These are phyloP conservation scores for Proliferodiscus dingleyae DNA, from an alignment of 2,329 filamentous ascomycete genomes.

Conservation along the genomic window DNA sequence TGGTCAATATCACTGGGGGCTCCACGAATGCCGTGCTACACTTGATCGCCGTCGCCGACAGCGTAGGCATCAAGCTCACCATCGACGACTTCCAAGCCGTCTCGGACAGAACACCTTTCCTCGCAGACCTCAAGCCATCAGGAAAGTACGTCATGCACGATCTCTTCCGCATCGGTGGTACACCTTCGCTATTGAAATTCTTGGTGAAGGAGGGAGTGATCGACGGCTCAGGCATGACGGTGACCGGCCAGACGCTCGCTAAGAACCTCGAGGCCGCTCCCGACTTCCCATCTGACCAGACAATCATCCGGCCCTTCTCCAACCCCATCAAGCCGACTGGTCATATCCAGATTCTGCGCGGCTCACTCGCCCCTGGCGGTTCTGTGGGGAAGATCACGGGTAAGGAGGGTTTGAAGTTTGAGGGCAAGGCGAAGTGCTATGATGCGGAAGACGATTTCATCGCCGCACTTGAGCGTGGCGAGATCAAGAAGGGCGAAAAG, in stretches of 20 bases:
- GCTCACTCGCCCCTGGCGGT: constrained; percentile 64
- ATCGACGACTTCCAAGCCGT: constrained; percentile 84
- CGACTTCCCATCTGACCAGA: constrained; percentile 63
- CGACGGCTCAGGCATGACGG: constrained; percentile 55
- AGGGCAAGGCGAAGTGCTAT: constrained; percentile 65
- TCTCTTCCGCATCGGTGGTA: constrained; percentile 51
- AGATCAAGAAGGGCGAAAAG: constrained; percentile 72
- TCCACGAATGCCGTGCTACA: constrained; percentile 85
- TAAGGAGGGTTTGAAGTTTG: constrained; percentile 65
- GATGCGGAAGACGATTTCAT: constrained; percentile 68
- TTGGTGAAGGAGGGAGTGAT: constrained; percentile 53
- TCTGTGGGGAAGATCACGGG: constrained; percentile 73
- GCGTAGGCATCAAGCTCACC: constrained; percentile 74
- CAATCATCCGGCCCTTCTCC: constrained; percentile 63
- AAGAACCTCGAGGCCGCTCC: constrained; percentile 54
- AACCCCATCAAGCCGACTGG: constrained; percentile 68
- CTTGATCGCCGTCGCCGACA: constrained; percentile 77
- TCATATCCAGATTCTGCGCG: constrained; percentile 69
- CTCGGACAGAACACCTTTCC: constrained; percentile 71
- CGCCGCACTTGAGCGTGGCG: constrained; percentile 58
- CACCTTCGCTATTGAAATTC: constrained; percentile 52
- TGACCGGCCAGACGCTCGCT: constrained; percentile 54
- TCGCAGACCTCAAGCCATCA: constrained; percentile 79
- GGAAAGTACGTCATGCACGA: constrained; percentile 59
- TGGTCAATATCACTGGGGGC: constrained; percentile 77